Conservation (phyloP, 768 basidiomycete species). For the Glaciozyma antarctica region DNA sequence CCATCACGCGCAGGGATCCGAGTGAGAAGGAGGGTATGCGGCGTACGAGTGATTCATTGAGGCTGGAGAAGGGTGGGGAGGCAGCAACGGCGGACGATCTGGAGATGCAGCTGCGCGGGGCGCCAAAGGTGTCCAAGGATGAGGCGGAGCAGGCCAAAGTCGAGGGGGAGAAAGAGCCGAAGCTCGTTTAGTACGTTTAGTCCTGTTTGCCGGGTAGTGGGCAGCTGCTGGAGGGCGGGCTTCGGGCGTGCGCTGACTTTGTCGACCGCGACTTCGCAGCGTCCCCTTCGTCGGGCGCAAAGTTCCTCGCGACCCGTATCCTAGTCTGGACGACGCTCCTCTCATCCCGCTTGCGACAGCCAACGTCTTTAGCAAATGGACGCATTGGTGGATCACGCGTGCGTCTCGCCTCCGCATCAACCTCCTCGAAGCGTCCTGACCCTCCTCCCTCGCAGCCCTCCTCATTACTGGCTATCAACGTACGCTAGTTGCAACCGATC, state of each 20-base stretch:
- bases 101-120: too few species aligned
- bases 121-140: too few species aligned
- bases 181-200: too few species aligned
- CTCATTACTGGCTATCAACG: slow-evolving; percentile 57
- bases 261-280: neutral
- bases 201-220: too few species aligned
- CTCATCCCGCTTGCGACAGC: slow-evolving; percentile 54
- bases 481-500: slow-evolving; percentile 62
- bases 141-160: too few species aligned
- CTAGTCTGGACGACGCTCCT: slow-evolving; percentile 53
- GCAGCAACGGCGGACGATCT: too few species aligned
- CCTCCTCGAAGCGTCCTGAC: neutral
- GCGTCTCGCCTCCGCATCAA: slow-evolving; percentile 16
- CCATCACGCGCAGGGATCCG: too few species aligned
- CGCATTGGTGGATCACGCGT: slow-evolving; percentile 53
- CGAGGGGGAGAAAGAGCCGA: too few species aligned
- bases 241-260: too few species aligned
- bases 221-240: neutral
- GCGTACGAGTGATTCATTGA: too few species aligned
- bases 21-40: too few species aligned
- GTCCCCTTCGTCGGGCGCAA: slow-evolving; percentile 3
- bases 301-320: slow-evolving; percentile 52
- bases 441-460: slow-evolving; percentile 38
- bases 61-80: too few species aligned
- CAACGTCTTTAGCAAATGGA: slow-evolving; percentile 52